Evolutionary conservation across 257 asterid species (phyloP), one percentile per base, ranked within the genome.

Genomic region (Solanum sitiens): DNA sequence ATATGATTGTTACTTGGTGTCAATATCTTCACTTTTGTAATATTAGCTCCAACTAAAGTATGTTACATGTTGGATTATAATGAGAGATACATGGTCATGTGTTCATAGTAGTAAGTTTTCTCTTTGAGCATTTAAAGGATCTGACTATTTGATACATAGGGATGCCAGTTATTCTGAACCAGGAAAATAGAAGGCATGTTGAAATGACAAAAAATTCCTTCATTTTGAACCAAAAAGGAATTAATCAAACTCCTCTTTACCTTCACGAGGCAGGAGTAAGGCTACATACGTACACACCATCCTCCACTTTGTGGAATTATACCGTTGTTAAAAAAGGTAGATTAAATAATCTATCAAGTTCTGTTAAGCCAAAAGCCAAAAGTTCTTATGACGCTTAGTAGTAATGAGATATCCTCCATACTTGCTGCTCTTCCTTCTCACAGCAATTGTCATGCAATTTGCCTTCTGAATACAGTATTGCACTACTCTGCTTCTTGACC

Each of bases 341-440:
- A 44, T 14, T 47, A 8, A 44, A 77, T 77, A 32, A n/a, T 77
- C 2, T 25, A 79, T 45, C 11, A 37, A 25, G 33, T 8, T 80
- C 27, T 42, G 10, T 30, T 50, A 96, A 63, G 99, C 98, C 87
- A 96, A 93, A 89, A 94, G 98, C 98, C 99, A 96, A 87, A 96
- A 95, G 14, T 95, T 94, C 91, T 95, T 96, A 92, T 96, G 98
- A 30, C 97, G 93, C 87, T 95, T 96, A 4, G 99, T 96, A 18
- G 98, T 96, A 92, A 96, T 95, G 86, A 95, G 88, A 86, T 95
- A 96, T 27, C 99, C 99, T 88, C 99, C 99, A 74, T 89, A 59
- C 86, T 92, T 95, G 93, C 89, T 90, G 90, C 93, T 88, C 73
- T 95, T 96, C 85, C 94, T 92, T 91, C 98, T 93, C 76, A 96